Percentiles rank a stretch among this genome's conserved stretches.
Conservation (phyloP, 345 rosid genomes). For the Leavenworthia alabamica region DNA sequence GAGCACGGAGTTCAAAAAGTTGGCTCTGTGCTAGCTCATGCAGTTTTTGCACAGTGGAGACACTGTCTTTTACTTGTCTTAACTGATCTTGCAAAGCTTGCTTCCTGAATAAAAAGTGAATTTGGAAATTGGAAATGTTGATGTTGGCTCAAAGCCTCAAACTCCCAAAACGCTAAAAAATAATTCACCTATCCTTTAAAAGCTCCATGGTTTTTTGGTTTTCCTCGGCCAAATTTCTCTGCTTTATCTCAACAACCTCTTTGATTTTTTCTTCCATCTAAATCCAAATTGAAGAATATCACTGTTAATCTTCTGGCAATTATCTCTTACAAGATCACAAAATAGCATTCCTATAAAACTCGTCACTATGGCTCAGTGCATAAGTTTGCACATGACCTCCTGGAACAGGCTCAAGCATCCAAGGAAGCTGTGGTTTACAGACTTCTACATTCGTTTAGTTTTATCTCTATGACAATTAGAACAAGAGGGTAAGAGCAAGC, state of each 20-base stretch:
- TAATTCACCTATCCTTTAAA: constrained; percentile 74
- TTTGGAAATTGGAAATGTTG: not conserved
- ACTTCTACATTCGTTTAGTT: too few relatives aligned
- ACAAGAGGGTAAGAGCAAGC: too few relatives aligned
- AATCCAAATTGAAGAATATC: constrained; percentile 10
- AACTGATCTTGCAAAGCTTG: constrained; percentile 93
- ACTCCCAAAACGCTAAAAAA: not conserved
- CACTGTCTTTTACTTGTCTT: constrained; percentile 93
- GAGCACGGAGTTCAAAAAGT: constrained; percentile 87
- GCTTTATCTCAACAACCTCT: constrained; percentile 97
- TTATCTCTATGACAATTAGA: too few relatives aligned
- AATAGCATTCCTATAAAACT: constrained; percentile 6
- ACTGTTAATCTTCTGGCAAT: not conserved
- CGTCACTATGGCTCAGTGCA: not conserved
- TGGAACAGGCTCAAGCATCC: too few relatives aligned
- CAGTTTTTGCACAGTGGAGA: constrained; percentile 83
- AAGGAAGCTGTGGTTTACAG: too few relatives aligned
- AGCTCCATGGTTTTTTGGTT: constrained; percentile 92
- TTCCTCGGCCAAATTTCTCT: constrained; percentile 93
- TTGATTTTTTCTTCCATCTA: constrained; percentile 99
- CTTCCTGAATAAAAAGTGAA: constrained; percentile 48
- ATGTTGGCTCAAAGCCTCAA: not conserved
- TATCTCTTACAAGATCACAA: not conserved
- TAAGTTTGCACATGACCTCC: too few relatives aligned
- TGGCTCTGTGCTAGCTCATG: constrained; percentile 99